Base-by-base conservation (phyloP, 441 rosid species). In the Gossypium lobatum region DNA sequence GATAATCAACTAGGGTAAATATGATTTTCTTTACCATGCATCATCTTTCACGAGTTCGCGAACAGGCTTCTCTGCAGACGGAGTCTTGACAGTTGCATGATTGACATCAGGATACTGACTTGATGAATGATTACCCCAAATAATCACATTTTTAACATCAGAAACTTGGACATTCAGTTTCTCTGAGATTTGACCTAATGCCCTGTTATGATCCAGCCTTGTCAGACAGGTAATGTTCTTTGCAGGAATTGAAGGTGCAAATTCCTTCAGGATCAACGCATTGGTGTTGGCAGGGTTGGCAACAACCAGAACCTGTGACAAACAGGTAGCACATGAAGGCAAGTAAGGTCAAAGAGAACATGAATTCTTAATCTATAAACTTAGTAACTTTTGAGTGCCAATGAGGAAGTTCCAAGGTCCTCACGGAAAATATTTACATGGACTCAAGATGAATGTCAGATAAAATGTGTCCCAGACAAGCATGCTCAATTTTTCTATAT, bases 91-190 rank as follows among this genome's bases (percentile, higher is more conserved):
- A 46, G 84, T 89, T 46, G 97, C 97, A 80, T 91, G 95, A 85
- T 78, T 94, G 78, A 89, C 96, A 89, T 94, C 96, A 31, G 95
- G 94, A 79, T 92, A 88, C 73, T 92, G 97, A 34, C 90, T 77
- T 64, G 93, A 92, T 50, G 95, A 92, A 78, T 92, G 97, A 83
- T 94, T 94, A 21, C 98, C 97, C 95, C 97, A 92, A 64, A 91
- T 91, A 45, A 91, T 92, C 28, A 80, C 97, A 77, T 91, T 92
- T 80, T 92, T 92, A 68, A 94, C 98, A 80, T 87, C 91, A 76
- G 80, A 85, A 0, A 88, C 97, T 18, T 80, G 92, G 58, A 92
- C 92, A 69, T 83, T 87, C 69, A 91, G 74, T 74, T 84, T 91
- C 85, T 88, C 94, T 0, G 95, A 87, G 79, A 91, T 80, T 77